Base-by-base conservation (phyloP, 1,284 basidiomycete species). In the Naganishia albida region DNA sequence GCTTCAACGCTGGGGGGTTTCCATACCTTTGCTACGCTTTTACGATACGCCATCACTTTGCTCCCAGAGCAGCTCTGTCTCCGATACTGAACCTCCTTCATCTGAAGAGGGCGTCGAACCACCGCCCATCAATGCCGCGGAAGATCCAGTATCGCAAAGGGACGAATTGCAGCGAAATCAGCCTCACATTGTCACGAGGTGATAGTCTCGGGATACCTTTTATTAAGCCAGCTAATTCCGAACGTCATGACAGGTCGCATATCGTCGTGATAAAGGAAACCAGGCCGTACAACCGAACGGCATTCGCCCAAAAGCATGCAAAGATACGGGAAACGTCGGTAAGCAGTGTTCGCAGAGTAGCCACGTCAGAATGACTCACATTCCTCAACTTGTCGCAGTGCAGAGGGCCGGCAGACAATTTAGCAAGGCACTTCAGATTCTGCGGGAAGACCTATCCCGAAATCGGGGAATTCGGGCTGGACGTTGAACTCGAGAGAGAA, bases 1-100 rank as follows among this genome's bases (percentile, higher is more conserved):
- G 15, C 25, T 59, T 2, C 56, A 59, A 43, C 1, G 44, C 12
- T 59, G 56, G 56, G 56, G 43, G n/a, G 56, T 44, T 15, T 59
- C 56, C 18, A 34, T 38, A 15, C 7, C 44, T 4, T 34, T 59
- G 15, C 43, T 59, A 20, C 43, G 44, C 7, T 59, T 59, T 16
- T 46, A 59, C 12, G 43, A 59, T 26, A 48, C 26, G 2, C 18
- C 28, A 3, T 38, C 34, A 13, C 43, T 23, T 3, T 59, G 56
- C 7, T 23, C 30, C 20, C 26, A 3, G 39, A 43, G 23, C 13
- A 15, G 13, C 20, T 18, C 38, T 6, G 39, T 2, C 23, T 26
- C 12, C 39, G 53, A 23, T 55, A 8, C 10, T 18, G 16, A 13
- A 7, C 18, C 34, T 10, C 4, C 6, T 34, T 6, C 34, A 10